phyloP scores from a whole-genome alignment of 371 early-diverging fungal genomes.

The Lichtheimia ramosa region DNA sequence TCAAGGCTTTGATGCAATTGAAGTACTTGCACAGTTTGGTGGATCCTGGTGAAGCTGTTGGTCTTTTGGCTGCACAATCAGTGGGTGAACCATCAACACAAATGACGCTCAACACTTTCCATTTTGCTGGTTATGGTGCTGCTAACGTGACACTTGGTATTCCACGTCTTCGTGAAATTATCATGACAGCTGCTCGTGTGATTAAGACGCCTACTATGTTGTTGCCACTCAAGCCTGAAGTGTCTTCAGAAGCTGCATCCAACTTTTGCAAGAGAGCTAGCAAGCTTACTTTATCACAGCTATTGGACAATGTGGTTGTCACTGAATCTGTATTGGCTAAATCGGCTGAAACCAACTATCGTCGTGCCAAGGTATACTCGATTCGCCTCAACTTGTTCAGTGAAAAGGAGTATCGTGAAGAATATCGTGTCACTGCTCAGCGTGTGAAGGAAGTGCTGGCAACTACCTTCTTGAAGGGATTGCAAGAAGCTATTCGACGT shows the following conservation, averaged over 20 bases:
- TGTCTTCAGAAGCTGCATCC: slow-evolving; percentile 57
- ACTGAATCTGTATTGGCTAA: slow-evolving; percentile 60
- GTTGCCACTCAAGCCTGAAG: slow-evolving; percentile 72
- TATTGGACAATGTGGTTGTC: slow-evolving; percentile 82
- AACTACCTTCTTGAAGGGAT: slow-evolving; percentile 63
- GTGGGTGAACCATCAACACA: slow-evolving; percentile 99
- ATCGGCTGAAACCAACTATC: slow-evolving; percentile 45
- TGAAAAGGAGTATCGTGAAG: slow-evolving; percentile 71
- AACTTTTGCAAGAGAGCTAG: slow-evolving; percentile 66
- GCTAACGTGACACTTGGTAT: slow-evolving; percentile 99
- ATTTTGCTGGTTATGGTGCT: slow-evolving; percentile 99
- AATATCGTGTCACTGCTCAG: slow-evolving; percentile 71
- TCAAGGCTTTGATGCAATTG: slow-evolving; percentile 89
- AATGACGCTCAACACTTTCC: slow-evolving; percentile 99
- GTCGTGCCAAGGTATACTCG: slow-evolving; percentile 70
- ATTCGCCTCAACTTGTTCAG: slow-evolving; percentile 86
- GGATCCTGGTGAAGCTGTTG: slow-evolving; percentile 99
- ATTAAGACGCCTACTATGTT: slow-evolving; percentile 97
- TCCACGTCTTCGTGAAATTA: slow-evolving; percentile 99
- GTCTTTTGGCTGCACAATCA: slow-evolving; percentile 98
- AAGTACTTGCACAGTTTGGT: slow-evolving; percentile 93
- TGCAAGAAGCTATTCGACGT: slow-evolving; percentile 66
- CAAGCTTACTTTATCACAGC: slow-evolving; percentile 75
- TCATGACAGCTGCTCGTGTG: slow-evolving; percentile 97
- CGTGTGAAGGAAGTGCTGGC: slow-evolving; percentile 79